Conservation (phyloP, 2,329 filamentous ascomycete species). For the Fusarium acutatum region DNA sequence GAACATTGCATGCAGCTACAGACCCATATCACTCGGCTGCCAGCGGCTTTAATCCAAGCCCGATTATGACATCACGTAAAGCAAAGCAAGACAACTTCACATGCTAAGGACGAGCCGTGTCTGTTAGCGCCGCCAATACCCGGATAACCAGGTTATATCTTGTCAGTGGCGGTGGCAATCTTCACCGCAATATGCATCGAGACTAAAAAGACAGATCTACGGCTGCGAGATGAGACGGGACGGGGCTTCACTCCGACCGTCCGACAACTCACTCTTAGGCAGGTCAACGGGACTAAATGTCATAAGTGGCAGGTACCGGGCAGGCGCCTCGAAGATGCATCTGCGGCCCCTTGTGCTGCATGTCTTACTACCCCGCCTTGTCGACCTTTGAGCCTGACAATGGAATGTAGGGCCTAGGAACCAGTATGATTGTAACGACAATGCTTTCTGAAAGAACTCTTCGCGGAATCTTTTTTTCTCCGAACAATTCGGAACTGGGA, state of each 20-base stretch:
- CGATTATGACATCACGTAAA: no score
- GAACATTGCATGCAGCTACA: background rate
- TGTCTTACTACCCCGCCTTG: background rate
- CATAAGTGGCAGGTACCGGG: background rate
- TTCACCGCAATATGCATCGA: background rate
- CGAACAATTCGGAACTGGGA: no score
- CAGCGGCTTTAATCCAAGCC: rapidly evolving
- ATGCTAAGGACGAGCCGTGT: rapidly evolving
- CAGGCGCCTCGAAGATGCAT: background rate
- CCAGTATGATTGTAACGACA: no score
- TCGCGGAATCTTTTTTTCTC: no score
- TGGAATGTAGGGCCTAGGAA: no score
- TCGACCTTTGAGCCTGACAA: no score
- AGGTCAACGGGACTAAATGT: rapidly evolving
- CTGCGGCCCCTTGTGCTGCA: background rate
- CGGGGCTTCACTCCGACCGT: background rate
- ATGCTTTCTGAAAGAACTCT: no score
- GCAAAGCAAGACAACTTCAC: background rate
- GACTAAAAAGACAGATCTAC: background rate
- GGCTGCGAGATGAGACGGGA: background rate
- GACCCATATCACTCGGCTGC: background rate
- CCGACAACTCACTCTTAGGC: background rate
- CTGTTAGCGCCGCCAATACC: background rate
- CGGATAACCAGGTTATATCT: rapidly evolving
- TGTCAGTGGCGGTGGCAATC: background rate